Base-by-base conservation (phyloP, 2,329 filamentous ascomycete genomes). In the Geosmithia morbida region DNA sequence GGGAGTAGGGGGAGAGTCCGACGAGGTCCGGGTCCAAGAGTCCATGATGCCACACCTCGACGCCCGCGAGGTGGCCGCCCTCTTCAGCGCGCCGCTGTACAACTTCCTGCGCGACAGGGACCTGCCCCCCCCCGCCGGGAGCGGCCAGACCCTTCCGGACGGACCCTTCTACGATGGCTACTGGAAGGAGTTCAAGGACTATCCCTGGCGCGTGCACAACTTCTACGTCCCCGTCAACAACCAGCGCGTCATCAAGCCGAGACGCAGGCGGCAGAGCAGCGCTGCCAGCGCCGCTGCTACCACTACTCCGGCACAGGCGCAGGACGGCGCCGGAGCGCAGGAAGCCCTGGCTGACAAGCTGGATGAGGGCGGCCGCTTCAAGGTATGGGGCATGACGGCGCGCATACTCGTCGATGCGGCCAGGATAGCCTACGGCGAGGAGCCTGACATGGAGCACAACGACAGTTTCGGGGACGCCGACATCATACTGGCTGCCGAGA, bases 321-420 rank as follows among this genome's bases (percentile, higher is more conserved):
- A 37, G 6, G 33, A 37, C 10, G 13, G 14, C 3, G 50, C 60
- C 48, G 64, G 64, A 49, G 65, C 59, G 41, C 64, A 77, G 59
- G 66, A 67, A 47, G 62, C 66, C 41, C 57, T 69, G 44, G 63
- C 62, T 3, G 66, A 68, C 50, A 57, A 62, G 51, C 55, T 73
- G 16, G 67, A 76, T 49, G 68, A 73, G 52, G 59, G 64, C 3
- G 68, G 69, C 2, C 71, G 84, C 39, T 95, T 92, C 65, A 81
- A 85, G 54, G 88, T 97, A 4, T 96, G 89, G 76, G 90, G 90
- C 16, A 90, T 97, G 87, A 97, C 90, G 47, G 90, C 87, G 2
- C 72, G 87, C 46, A 90, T 97, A 48, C 62, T 96, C 48, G 86
- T 96, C 5, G 90, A 97, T 65, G 83, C 85, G 4, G 89, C 90